These are phyloP conservation scores for Termitomyces sp. DNA, from an alignment of 768 basidiomycete genomes.

Conservation along the genomic window DNA sequence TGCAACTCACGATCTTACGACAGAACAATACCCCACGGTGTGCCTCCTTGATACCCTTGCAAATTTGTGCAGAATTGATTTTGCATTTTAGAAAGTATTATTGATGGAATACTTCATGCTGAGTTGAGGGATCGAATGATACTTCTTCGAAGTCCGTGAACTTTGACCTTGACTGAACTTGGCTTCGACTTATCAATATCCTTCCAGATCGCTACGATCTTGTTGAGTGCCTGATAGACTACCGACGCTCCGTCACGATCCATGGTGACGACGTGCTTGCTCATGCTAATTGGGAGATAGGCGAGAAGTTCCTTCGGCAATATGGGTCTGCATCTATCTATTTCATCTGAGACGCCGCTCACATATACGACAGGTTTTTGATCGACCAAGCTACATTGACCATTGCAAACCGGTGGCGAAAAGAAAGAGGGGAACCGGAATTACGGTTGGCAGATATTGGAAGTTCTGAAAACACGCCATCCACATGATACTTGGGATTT, in stretches of 20 bases:
- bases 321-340: constrained; percentile 55
- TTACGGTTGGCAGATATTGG: constrained; percentile 53
- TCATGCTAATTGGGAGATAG: constrained; percentile 87
- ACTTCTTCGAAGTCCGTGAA: constrained; percentile 63
- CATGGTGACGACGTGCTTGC: constrained; percentile 92
- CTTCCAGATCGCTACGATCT: constrained; percentile 68
- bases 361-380: constrained; percentile 52
- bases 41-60: constrained; percentile 13
- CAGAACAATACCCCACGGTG: constrained; percentile 83
- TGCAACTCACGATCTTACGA: constrained; percentile 6
- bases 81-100: constrained; percentile 65
- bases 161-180: not conserved
- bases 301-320: constrained; percentile 76
- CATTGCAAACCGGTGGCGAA: constrained; percentile 84
- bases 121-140: constrained; percentile 91
- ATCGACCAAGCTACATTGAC: constrained; percentile 67
- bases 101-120: constrained; percentile 86
- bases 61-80: constrained; percentile 6
- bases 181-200: not conserved
- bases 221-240: constrained; percentile 74
- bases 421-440: constrained; percentile 75
- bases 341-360: not conserved
- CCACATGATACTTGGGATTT: constrained; percentile 4
- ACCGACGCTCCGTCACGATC: constrained; percentile 61
- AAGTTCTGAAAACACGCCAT: constrained; percentile 26